phyloP scores from a whole-genome alignment of 2,329 filamentous ascomycete species.

The Aspergillus phoenicis region DNA sequence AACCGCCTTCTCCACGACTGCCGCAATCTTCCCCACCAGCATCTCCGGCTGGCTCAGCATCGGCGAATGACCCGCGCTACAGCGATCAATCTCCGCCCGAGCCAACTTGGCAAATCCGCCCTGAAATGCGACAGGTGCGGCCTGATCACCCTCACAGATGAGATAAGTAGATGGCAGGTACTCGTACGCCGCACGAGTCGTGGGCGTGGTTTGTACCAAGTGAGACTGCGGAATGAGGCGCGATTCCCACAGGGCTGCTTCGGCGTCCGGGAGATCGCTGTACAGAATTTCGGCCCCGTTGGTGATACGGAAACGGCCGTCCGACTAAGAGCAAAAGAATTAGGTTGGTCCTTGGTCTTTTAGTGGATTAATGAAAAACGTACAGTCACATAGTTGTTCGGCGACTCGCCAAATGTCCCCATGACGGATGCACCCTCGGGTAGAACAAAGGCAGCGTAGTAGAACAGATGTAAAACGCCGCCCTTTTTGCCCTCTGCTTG shows the following conservation, averaged over 20 bases:
- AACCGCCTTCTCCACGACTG: background rate
- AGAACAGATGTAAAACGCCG: background rate
- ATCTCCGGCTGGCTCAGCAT: conserved; percentile 10
- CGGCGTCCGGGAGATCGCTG: conserved; percentile 6
- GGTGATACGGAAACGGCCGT: conserved; percentile 1
- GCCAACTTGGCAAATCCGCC: conserved; percentile 8
- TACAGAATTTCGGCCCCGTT: conserved; percentile 7
- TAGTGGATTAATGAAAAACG: background rate
- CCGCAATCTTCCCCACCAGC: conserved; percentile 6
- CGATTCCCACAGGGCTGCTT: conserved; percentile 9
- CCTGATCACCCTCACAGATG: conserved; percentile 8
- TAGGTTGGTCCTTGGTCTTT: background rate
- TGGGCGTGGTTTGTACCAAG: conserved; percentile 3
- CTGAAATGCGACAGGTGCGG: background rate
- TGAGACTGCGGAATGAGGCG: conserved; percentile 11
- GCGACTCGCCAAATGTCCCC: conserved; percentile 4
- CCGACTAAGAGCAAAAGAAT: background rate
- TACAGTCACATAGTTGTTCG: conserved; percentile 1
- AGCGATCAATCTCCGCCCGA: background rate
- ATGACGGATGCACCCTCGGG: background rate
- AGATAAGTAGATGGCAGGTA: conserved; percentile 14
- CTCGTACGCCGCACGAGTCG: conserved; percentile 9
- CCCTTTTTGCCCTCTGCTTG: background rate
- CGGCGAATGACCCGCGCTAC: conserved; percentile 10
- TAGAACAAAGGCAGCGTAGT: conserved; percentile 6